A percentile compares a stretch with the other conserved stretches of the same genome.
Conservation (phyloP, 2,329 filamentous ascomycete species). For the Fusarium sp. region DNA sequence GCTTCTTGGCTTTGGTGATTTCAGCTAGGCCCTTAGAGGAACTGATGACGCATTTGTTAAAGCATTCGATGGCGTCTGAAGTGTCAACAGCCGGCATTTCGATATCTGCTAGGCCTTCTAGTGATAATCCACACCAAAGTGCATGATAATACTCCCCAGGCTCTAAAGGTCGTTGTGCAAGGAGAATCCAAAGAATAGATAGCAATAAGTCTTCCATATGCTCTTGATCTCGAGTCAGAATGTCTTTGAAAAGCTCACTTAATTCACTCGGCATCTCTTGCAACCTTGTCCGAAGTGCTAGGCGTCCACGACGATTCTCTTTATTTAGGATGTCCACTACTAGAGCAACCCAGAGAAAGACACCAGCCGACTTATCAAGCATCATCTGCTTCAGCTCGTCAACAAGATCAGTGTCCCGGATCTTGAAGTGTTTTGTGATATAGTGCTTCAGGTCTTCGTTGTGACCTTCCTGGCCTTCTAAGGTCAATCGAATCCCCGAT, state of each 20-base stretch:
- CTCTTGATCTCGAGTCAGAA: constrained; percentile 61
- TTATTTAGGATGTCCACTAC: constrained; percentile 57
- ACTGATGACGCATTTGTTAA: constrained; percentile 52
- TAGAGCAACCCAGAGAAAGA: no score
- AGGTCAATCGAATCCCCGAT: constrained; percentile 42
- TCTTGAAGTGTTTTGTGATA: constrained; percentile 18
- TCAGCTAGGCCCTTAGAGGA: constrained; percentile 66
- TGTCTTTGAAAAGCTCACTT: constrained; percentile 63
- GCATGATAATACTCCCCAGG: constrained; percentile 60
- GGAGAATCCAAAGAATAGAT: constrained; percentile 67
- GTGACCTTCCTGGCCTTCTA: constrained; percentile 50
- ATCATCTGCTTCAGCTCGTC: constrained; percentile 42
- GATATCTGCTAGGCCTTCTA: background rate
- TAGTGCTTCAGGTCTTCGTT: constrained; percentile 45
- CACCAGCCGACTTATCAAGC: constrained; percentile 54
- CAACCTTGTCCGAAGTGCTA: constrained; percentile 49
- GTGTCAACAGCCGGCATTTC: constrained; percentile 40
- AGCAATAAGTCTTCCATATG: constrained; percentile 58
- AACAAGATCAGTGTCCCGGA: background rate
- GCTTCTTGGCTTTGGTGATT: constrained; percentile 49
- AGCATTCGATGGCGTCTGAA: rapidly evolving
- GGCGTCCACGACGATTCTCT: constrained; percentile 49
- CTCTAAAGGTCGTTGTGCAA: constrained; percentile 58
- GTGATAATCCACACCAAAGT: background rate
- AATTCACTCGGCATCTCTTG: constrained; percentile 57